Percentiles rank a stretch among this genome's conserved stretches.
These are phyloP conservation scores for Calonectria hongkongensis DNA, from an alignment of 2,329 filamentous ascomycete species.

Conservation along the genomic window DNA sequence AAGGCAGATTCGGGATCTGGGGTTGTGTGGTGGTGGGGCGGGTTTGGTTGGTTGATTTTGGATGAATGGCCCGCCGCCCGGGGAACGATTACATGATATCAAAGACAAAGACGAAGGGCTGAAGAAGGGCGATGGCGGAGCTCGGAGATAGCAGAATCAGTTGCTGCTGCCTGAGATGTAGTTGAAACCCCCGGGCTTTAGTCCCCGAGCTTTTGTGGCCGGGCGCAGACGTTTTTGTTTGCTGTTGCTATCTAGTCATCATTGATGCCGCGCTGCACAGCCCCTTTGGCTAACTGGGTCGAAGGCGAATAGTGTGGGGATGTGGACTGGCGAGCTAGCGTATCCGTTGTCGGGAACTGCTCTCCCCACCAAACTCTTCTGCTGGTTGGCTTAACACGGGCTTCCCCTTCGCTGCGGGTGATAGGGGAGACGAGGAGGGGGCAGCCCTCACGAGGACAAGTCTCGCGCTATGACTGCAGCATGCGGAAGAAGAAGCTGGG, in stretches of 20 bases:
- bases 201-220: background rate
- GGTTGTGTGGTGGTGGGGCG: background rate
- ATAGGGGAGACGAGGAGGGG: constrained; percentile 20
- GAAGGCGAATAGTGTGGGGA: constrained; percentile 15
- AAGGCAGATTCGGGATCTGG: background rate
- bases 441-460: constrained; percentile 37
- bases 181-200: background rate
- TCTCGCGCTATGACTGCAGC: constrained; percentile 42
- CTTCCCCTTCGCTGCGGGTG: background rate
- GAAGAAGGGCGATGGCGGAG: constrained; percentile 2
- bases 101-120: background rate
- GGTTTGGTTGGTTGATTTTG: too few relatives aligned
- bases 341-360: constrained; percentile 28
- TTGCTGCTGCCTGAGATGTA: constrained; percentile 6
- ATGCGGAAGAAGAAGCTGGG: constrained; percentile 3
- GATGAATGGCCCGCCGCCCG: background rate
- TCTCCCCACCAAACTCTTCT: constrained; percentile 13
- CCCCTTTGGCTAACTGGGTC: background rate
- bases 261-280: constrained; percentile 13
- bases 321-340: constrained; percentile 2
- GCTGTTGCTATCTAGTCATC: constrained; percentile 2
- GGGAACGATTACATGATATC: background rate
- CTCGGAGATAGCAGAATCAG: background rate
- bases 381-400: constrained; percentile 39
- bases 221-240: constrained; percentile 6